These are phyloP conservation scores for Corniculantispora saksenae DNA, from an alignment of 2,329 filamentous ascomycete species.

Conservation along the genomic window DNA sequence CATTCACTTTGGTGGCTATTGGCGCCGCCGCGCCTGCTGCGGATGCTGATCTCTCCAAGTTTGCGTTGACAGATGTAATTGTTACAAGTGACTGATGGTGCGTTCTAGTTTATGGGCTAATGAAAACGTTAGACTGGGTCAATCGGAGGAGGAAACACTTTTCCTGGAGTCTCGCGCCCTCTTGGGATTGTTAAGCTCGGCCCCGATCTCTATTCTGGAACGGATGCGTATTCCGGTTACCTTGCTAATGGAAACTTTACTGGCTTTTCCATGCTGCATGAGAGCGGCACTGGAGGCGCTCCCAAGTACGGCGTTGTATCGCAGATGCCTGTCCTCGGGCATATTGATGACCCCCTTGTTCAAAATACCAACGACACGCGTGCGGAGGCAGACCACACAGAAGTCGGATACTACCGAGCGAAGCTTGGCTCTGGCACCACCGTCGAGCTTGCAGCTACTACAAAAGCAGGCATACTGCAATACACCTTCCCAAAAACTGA, in stretches of 20 bases:
- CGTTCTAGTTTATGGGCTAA: neutral
- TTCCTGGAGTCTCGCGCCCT: constrained; percentile 50
- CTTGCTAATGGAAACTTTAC: constrained; percentile 53
- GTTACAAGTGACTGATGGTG: neutral
- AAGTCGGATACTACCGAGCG: constrained; percentile 64
- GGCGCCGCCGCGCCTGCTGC: neutral
- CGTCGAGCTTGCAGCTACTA: constrained; percentile 58
- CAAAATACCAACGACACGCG: constrained; percentile 58
- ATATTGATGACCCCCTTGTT: constrained; percentile 53
- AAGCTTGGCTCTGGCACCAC: constrained; percentile 55
- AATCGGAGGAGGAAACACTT: constrained; percentile 49
- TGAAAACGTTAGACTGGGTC: constrained; percentile 41
- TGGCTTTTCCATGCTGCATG: constrained; percentile 65
- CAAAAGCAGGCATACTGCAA: constrained; percentile 59
- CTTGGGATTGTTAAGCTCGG: constrained; percentile 53
- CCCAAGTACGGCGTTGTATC: constrained; percentile 69
- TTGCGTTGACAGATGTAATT: constrained; percentile 2
- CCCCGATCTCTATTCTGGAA: constrained; percentile 49
- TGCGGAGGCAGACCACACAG: constrained; percentile 49
- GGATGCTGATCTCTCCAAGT: neutral
- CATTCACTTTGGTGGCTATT: constrained; percentile 1
- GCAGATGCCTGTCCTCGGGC: constrained; percentile 57
- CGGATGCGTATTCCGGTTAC: constrained; percentile 56
- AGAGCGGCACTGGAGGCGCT: constrained; percentile 67
- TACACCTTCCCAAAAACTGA: constrained; percentile 56